These are phyloP conservation scores for Smittium mucronatum DNA, from an alignment of 371 early-diverging fungal genomes.

Conservation along the genomic window DNA sequence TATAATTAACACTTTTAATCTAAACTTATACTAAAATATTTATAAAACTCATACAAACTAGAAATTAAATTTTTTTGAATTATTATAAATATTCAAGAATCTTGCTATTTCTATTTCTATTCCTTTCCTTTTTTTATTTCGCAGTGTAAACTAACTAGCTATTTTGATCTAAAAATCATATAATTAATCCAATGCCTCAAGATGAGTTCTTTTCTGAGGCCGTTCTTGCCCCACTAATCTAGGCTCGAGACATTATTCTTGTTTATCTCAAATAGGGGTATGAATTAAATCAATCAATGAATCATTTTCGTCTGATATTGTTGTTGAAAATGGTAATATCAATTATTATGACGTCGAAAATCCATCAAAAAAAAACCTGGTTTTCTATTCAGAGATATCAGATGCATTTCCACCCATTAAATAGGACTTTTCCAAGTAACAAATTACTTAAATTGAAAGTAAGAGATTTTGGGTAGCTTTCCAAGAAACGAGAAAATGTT, in stretches of 20 bases:
- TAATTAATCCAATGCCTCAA: not conserved
- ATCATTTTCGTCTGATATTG: not conserved
- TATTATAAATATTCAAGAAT: not conserved
- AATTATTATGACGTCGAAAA: not conserved
- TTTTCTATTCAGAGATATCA: not conserved
- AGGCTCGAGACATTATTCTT: no score
- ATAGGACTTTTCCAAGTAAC: not conserved
- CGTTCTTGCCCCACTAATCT: no score
- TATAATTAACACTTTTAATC: no score
- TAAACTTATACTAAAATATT: no score
- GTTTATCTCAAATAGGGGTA: no score
- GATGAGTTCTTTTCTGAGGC: not conserved
- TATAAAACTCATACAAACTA: no score
- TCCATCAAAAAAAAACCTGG: not conserved
- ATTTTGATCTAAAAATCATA: no score
- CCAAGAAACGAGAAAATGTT: not conserved
- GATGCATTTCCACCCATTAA: not conserved
- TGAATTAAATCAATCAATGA: no score
- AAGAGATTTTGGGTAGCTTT: not conserved
- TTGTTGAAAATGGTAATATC: not conserved
- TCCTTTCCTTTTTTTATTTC: not conserved
- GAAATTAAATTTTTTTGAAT: not conserved
- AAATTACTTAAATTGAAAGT: not conserved
- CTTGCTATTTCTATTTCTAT: not conserved
- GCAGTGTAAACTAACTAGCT: not conserved